Evolutionary conservation across 108 stramenopile species (phyloP).

Genomic region (Fistulifera pelliculosa): DNA sequence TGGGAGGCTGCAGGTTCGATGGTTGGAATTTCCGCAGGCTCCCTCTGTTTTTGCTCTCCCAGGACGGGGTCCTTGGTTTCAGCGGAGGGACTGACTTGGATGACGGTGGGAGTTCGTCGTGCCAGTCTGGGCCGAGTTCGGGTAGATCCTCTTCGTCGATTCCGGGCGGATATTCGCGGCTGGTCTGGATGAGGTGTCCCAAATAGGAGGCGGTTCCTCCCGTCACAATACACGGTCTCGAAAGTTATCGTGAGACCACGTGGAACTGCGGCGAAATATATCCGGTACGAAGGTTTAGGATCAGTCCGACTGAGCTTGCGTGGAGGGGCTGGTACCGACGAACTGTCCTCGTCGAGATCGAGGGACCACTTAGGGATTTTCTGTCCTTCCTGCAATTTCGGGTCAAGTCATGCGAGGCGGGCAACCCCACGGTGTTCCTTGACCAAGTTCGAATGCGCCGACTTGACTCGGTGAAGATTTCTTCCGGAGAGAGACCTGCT

Average conservation of each 20-base stretch:
- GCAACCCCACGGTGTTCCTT: constrained; percentile 22
- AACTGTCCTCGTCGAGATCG: constrained; percentile 17
- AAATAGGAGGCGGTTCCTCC: background rate
- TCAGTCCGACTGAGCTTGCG: constrained; percentile 8
- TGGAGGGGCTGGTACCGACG: constrained; percentile 15
- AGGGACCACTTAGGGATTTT: too few relatives aligned
- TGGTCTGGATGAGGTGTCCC: constrained; percentile 10
- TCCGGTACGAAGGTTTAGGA: constrained; percentile 17
- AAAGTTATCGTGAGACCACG: constrained; percentile 10
- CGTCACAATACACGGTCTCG: constrained; percentile 1
- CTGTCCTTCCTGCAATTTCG: constrained; percentile 14
- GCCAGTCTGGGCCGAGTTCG: background rate
- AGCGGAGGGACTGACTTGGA: too few relatives aligned
- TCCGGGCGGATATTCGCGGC: background rate
- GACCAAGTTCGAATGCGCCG: background rate
- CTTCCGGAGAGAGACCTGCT: constrained; percentile 13
- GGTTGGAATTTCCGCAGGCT: too few relatives aligned
- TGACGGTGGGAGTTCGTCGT: background rate
- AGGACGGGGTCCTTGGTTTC: too few relatives aligned
- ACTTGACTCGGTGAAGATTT: constrained; percentile 10
- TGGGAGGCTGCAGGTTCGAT: too few relatives aligned
- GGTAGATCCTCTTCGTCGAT: background rate
- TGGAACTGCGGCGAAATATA: constrained; percentile 24
- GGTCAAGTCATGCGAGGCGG: background rate
- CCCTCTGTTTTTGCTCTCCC: too few relatives aligned